Evolutionary conservation across 75 land plant genomes (phyloP).

Genomic region (Larix kaempferi): DNA sequence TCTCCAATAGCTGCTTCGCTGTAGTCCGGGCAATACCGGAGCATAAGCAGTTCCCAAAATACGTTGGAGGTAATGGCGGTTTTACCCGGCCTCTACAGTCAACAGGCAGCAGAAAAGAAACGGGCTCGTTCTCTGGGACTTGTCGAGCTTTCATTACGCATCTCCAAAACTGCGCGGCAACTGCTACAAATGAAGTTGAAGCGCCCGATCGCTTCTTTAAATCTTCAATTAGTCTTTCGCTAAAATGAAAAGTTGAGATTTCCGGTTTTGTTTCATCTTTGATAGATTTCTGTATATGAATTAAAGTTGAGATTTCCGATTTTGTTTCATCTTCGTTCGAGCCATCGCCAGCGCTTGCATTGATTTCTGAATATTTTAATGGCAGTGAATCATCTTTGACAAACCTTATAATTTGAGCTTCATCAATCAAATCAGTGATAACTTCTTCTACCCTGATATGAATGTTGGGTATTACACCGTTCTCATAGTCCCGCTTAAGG

Average conservation of each 20-base stretch:
- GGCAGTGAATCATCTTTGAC: constrained; percentile 1
- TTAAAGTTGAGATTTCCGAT: too few species aligned
- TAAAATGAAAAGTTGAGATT: background rate
- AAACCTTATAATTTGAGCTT: background rate
- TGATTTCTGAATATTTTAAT: constrained; percentile 2
- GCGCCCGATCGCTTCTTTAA: background rate
- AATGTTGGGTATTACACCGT: background rate
- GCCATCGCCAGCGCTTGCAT: background rate
- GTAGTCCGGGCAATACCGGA: background rate
- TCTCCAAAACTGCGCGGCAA: constrained; percentile 40
- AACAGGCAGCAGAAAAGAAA: constrained; percentile 2
- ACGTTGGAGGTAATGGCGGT: constrained; percentile 24
- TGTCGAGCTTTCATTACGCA: constrained; percentile 24
- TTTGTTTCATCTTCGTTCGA: too few species aligned
- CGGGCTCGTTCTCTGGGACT: background rate
- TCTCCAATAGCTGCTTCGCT: constrained; percentile 4
- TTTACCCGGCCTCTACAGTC: constrained; percentile 21
- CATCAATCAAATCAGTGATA: background rate
- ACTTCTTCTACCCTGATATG: background rate
- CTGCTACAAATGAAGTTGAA: constrained; percentile 20
- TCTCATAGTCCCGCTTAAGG: constrained; percentile 9
- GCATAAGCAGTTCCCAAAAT: constrained; percentile 51
- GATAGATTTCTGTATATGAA: background rate
- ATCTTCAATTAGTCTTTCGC: background rate
- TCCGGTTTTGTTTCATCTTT: background rate